Evolutionary conservation across 768 basidiomycete species (phyloP).

Genomic region (Polyporus arcularius): DNA sequence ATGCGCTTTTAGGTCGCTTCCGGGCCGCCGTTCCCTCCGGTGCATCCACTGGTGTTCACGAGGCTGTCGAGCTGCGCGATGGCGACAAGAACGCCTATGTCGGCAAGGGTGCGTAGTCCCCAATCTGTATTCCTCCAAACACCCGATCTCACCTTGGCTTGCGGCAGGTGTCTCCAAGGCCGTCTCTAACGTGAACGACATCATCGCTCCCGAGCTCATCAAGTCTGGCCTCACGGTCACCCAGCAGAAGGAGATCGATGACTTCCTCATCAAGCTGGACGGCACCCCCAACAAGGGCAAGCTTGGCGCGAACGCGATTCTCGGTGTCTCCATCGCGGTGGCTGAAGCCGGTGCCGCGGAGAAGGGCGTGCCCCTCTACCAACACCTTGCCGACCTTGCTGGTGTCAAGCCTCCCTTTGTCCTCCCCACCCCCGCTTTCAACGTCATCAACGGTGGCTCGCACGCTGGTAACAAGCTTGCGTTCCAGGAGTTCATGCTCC

Average conservation of each 20-base stretch:
- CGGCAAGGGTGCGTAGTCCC: slow-evolving; percentile 76
- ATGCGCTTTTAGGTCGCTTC: slow-evolving; percentile 69
- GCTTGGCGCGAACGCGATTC: slow-evolving; percentile 98
- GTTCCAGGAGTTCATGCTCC: slow-evolving; percentile 99
- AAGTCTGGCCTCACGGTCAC: slow-evolving; percentile 82
- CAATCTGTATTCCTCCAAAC: not conserved
- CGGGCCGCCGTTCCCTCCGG: slow-evolving; percentile 96
- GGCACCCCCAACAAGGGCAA: slow-evolving; percentile 99
- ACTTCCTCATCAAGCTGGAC: slow-evolving; percentile 97
- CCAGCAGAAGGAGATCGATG: slow-evolving; percentile 93
- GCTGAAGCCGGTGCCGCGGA: slow-evolving; percentile 92
- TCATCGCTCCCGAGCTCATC: slow-evolving; percentile 88
- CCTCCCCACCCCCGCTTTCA: slow-evolving; percentile 92
- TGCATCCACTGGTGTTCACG: slow-evolving; percentile 97
- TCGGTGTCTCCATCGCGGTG: slow-evolving; percentile 96
- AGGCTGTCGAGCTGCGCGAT: slow-evolving; percentile 98
- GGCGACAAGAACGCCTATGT: slow-evolving; percentile 90
- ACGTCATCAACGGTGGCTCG: slow-evolving; percentile 99
- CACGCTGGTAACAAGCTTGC: slow-evolving; percentile 99
- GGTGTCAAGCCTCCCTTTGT: slow-evolving; percentile 93
- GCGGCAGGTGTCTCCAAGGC: slow-evolving; percentile 86
- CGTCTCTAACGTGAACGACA: slow-evolving; percentile 89
- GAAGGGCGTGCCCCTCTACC: slow-evolving; percentile 94
- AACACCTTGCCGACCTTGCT: slow-evolving; percentile 94
- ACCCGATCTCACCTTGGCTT: not conserved